A percentile compares a stretch with the other conserved stretches of the same genome.
Conservation (phyloP, 805 yeast genomes). For the Isabelozyma gotoi region DNA sequence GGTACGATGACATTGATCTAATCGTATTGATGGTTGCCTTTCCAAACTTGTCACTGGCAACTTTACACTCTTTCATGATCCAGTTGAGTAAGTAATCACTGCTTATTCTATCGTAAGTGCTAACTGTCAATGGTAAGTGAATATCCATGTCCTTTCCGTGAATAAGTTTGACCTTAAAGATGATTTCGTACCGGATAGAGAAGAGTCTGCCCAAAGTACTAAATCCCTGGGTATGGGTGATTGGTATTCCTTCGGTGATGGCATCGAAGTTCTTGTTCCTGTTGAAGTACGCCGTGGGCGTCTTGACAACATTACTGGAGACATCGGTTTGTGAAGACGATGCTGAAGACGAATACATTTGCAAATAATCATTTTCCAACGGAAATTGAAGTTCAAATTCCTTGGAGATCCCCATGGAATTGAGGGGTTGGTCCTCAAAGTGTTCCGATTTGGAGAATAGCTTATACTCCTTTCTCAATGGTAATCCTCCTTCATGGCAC, state of each 20-base stretch:
- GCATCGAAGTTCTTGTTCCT: conserved; percentile 21
- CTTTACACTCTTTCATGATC: conserved; percentile 52
- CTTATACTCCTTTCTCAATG: conserved; percentile 46
- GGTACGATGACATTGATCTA: conserved; percentile 14
- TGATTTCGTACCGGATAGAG: conserved; percentile 50
- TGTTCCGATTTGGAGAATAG: conserved; percentile 33
- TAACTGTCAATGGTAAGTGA: conserved; percentile 51
- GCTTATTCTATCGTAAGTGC: conserved; percentile 51
- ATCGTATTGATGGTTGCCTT: conserved; percentile 20
- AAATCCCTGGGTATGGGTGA: conserved; percentile 49
- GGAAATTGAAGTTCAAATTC: conserved; percentile 31
- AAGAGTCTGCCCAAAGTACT: conserved; percentile 52
- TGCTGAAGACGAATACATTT: conserved; percentile 13
- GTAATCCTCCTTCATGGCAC: conserved; percentile 50
- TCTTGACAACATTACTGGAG: conserved; percentile 5
- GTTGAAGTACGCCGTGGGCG: conserved; percentile 17
- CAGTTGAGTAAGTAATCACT: conserved; percentile 51
- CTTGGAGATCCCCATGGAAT: conserved; percentile 25
- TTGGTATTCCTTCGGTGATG: conserved; percentile 38
- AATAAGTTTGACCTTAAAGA: conserved; percentile 47
- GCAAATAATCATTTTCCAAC: conserved; percentile 33
- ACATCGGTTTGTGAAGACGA: conserved; percentile 4
- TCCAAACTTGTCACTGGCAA: conserved; percentile 40
- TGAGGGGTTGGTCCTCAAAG: conserved; percentile 18
- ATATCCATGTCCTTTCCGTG: conserved; percentile 52